phyloP scores from a whole-genome alignment of 495 filamentous ascomycete genomes.

The Hypoxylon cercidicola region DNA sequence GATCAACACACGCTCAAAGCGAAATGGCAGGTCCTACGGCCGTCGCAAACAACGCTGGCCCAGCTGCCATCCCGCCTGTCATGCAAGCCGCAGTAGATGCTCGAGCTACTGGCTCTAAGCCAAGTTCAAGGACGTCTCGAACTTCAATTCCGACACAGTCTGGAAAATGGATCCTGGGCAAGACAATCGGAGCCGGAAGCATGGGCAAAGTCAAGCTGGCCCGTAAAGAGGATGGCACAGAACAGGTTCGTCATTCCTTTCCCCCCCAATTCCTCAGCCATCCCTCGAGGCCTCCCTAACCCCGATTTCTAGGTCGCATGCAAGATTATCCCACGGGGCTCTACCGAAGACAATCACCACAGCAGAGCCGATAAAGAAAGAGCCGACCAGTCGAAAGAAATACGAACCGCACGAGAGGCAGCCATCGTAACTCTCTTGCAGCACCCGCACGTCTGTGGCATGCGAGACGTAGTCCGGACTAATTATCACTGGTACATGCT shows the following conservation, averaged over 20 bases:
- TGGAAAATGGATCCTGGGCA: slow-evolving; percentile 91
- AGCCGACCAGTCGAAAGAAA: slow-evolving; percentile 95
- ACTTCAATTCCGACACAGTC: slow-evolving; percentile 85
- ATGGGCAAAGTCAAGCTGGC: slow-evolving; percentile 97
- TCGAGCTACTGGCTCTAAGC: slow-evolving; percentile 56
- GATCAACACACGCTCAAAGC: slow-evolving; percentile 42
- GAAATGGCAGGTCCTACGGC: slow-evolving; percentile 65
- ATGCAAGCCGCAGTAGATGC: slow-evolving; percentile 58
- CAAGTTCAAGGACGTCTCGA: slow-evolving; percentile 72
- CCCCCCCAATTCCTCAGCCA: not conserved
- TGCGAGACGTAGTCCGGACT: slow-evolving; percentile 94
- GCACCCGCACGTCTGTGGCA: slow-evolving; percentile 96
- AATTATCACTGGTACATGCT: slow-evolving; percentile 99
- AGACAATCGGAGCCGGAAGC: slow-evolving; percentile 96
- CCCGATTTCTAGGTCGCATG: slow-evolving; percentile 77
- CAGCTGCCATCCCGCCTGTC: slow-evolving; percentile 55
- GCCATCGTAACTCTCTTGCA: slow-evolving; percentile 95
- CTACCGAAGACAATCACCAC: slow-evolving; percentile 79
- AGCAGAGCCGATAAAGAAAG: slow-evolving; percentile 82
- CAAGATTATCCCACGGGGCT: slow-evolving; percentile 94
- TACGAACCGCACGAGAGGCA: slow-evolving; percentile 93
- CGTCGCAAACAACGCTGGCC: slow-evolving; percentile 58
- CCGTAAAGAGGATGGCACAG: slow-evolving; percentile 79
- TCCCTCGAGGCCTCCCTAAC: slow-evolving; percentile 20
- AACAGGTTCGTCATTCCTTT: slow-evolving; percentile 69